Base-by-base conservation (phyloP, 768 basidiomycete genomes). In the Mycena haematopus region DNA sequence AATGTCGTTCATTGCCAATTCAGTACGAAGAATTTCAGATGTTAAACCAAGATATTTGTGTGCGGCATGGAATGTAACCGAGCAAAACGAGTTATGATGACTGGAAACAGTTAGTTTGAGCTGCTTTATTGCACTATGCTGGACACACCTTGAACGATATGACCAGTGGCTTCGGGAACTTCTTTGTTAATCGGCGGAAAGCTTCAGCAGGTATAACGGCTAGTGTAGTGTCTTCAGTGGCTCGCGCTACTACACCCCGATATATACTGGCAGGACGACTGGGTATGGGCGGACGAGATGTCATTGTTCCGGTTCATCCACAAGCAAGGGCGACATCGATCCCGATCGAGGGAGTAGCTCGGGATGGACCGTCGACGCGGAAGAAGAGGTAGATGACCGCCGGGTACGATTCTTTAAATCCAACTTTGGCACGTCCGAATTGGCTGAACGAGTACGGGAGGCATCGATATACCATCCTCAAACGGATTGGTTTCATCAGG, bases 171-270 rank as follows among this genome's bases (percentile, higher is more conserved):
- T 70, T 99, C 0, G 97, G 97, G 69, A 91, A 97, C 73, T 96
- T 95, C 77, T 96, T 93, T 3, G 96, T 98, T 42, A 99, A 79
- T 52, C 95, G 83, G 58, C 91, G 83, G 77, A 99, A 99, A 5
- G 96, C 97, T 74, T 98, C 95, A 2, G 97, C 96, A 25, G 97
- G 97, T 58, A 99, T 99, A 11, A 99, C 96, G n/a, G 96, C 97
- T n/a, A 99, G 79, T 2, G 97, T 99, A 6, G 92, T 92, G 70
- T 99, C 97, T 56, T 93, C 91, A 6, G 90, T 90, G 8, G 97
- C 97, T 38, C 96, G 83, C n/a, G 95, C 96, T 21, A 99, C 87
- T 6, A 91, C 87, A 6, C 91, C 91, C 69, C 87, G 84, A 69
- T 86, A 85, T 46, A 80, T 70, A 49, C 80, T 78, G 17, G 76